Base-by-base conservation (phyloP, 768 basidiomycete species). In the Mycena epipterygia region DNA sequence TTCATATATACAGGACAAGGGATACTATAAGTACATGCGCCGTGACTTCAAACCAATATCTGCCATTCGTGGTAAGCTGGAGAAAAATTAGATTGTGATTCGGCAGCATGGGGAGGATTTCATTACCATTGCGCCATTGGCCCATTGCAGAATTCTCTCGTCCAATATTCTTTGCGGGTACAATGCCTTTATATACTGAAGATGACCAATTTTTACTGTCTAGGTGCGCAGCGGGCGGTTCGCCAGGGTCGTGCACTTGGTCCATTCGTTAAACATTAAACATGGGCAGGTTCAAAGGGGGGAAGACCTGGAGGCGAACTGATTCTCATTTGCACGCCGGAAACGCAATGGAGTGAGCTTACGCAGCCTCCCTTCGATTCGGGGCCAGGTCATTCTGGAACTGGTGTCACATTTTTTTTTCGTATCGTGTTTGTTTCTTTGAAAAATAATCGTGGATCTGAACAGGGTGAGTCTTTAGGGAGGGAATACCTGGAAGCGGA, bases 81-180 rank as follows among this genome's bases (percentile, higher is more conserved):
- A n/a, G 12, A 35, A 35, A 42, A 23, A 39, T 52, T 16, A 30
- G 21, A 52, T 64, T 9, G 44, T n/a, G 19, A 48, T 6, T 27
- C 33, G 14, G 35, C 12, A 35, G 27, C n/a, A n/a, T 59, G 2
- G 42, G 59, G 39, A 16, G 17, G 29, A 32, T 2, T 77, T n/a
- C n/a, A 85, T 46, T 79, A 91, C 90, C 44, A 88, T 73, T 19
- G 89, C 88, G 19, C 91, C 91, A 41, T 88, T 90, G 57, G n/a
- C n/a, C n/a, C n/a, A 91, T 85, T 0, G 89, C 91, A 70, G 92
- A 89, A 74, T 92, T 90, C 14, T 87, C 80, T 3, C 79, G 79
- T 2, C 75, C 23, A 53, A 92, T 85, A 70, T 89, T 90, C 71
- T 86, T 88, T 4, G 86, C 88, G 0, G 91, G 91, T 7, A 92